Base-by-base conservation (phyloP, 1,284 basidiomycete species). In the Trichosporon sp. region DNA sequence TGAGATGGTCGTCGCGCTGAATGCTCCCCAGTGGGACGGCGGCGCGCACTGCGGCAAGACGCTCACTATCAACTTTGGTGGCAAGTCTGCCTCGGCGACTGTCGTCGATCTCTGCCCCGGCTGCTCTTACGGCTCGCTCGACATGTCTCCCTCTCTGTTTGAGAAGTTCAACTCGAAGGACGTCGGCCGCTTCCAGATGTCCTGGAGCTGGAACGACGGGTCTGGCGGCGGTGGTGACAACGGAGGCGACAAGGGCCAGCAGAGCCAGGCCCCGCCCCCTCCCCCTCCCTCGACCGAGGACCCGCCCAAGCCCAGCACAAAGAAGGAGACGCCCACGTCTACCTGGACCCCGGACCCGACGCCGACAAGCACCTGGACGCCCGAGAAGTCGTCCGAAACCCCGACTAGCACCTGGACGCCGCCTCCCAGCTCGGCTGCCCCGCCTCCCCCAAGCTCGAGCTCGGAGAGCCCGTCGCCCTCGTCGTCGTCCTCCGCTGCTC, bases 121-220 rank as follows among this genome's bases (percentile, higher is more conserved):
- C 25, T 79, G 78, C 64, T 62, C 62, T 2, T 84, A 78, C 49
- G 87, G 85, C 36, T 90, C 85, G 46, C 85, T 96, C 63, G 93
- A 96, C 82, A 83, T 95, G 66, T 89, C 89, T 25, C 75, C 78
- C 11, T 84, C 87, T 59, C 85, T 96, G 49, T 96, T 96, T 82
- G 58, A 65, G n/a, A 63, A 72, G 63, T 81, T 82, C 66, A 75
- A 76, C 9, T 68, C 67, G 70, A 46, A 19, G 11, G 71, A 72
- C 58, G 62, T 65, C 0, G 90, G 89, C 64, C 82, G 86, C 21
- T 68, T 91, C 58, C 80, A 80, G 60, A 86, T 86, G 62, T 70
- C 73, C n/a, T 90, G 88, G 89, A 78, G 68, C 68, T 85, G 81
- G 77, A 78, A 79, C 59, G 80, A 76, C 62, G 82, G 76, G 2